Conservation (phyloP, 768 basidiomycete genomes). For the Nidularia sp. region DNA sequence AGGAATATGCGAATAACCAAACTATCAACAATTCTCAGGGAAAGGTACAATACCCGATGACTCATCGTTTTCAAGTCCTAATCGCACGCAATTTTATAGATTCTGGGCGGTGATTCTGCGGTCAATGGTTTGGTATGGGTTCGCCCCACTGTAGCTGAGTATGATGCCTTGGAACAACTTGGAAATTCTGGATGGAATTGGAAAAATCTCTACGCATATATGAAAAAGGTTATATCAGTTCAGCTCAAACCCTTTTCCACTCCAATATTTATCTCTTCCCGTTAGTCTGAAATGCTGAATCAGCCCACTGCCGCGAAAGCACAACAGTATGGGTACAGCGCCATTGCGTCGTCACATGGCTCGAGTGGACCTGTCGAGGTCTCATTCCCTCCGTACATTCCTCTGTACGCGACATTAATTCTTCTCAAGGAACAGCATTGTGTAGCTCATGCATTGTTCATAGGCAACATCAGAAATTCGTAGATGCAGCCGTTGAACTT, state of each 20-base stretch:
- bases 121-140: conserved; percentile 32
- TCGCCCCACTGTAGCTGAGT: conserved; percentile 23
- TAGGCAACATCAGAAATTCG: conserved; percentile 17
- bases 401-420: conserved; percentile 12
- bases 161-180: conserved; percentile 21
- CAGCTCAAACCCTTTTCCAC: neutral
- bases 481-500: conserved; percentile 23
- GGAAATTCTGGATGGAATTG: conserved; percentile 30
- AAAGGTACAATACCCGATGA: conserved; percentile 11
- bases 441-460: neutral
- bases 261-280: neutral
- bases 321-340: conserved; percentile 16
- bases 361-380: conserved; percentile 19
- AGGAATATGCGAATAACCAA: conserved; percentile 15
- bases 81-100: conserved; percentile 7
- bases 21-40: conserved; percentile 21
- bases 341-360: conserved; percentile 16
- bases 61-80: neutral
- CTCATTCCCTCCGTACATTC: conserved; percentile 23
- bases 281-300: conserved; percentile 22
- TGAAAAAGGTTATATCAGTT: conserved; percentile 19
- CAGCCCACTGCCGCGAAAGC: conserved; percentile 12
- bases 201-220: conserved; percentile 23
- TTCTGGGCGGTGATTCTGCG: conserved; percentile 30
- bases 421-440: too few species aligned